Evolutionary conservation across 352 stramenopile species (phyloP), one percentile per base, ranked within the genome.

Genomic region (Pythium brassicae): DNA sequence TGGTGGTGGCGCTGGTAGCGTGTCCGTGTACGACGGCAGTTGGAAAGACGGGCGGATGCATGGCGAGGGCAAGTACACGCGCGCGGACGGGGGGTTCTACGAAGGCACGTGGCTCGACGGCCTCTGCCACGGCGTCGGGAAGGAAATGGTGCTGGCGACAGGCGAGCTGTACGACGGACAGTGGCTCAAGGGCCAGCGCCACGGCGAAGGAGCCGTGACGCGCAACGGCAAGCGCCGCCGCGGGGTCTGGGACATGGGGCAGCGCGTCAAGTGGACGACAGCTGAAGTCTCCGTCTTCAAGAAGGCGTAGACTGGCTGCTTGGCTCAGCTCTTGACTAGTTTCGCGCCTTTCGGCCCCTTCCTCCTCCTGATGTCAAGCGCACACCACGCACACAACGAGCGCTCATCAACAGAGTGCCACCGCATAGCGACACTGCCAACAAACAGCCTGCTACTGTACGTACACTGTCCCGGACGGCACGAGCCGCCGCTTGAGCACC

Each of bases 41-140:
- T 90, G 80, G 80, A 67, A 66, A 15, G 65, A 87, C 43, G 78
- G 80, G 1, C 68, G 78, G 10, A 89, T 90, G 72, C 68, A 87
- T 35, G 80, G 80, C n/a, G 53, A 83, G 14, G 80, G 80, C 50
- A 86, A 78, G 37, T 89, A 88, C 61, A 82, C 68, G 14, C 71
- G 72, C 14, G 57, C 55, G 2, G 78, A 86, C 45, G 76, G 76
- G 17, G 76, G 72, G 25, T 87, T 84, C 60, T 89, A 89, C 49
- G 74, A 90, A 44, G 80, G 80, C 32, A 64, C 63, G 39, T 89
- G 80, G 80, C 54, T 78, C 23, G 66, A 90, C 25, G 80, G 80
- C 2, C 63, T 89, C 32, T 59, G 61, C 14, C 72, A 90, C 27
- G 80, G 80, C 22, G 62, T 75, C 3, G 80, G 78, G 3, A 85